Base-by-base conservation (phyloP, 768 basidiomycete genomes). In the Phlegmacium glaucopus region DNA sequence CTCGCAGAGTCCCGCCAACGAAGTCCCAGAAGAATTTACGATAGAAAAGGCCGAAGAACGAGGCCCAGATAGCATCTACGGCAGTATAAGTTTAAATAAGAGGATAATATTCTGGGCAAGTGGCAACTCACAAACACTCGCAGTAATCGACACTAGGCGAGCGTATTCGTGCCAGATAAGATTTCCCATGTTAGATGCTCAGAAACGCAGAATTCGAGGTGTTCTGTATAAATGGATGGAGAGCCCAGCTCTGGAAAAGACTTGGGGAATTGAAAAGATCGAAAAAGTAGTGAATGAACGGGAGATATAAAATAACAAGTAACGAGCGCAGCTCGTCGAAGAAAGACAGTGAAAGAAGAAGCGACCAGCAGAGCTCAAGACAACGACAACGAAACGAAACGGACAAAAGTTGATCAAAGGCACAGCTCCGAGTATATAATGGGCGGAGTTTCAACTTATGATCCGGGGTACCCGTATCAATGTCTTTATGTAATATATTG, bases 11-110 rank as follows among this genome's bases (percentile, higher is more conserved):
- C 39, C 88, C 92, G 49, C 82, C 84, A n/a, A 92, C 70, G 62
- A 95, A 91, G 71, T 95, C 94, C 88, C 90, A 95, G 71, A 95
- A 94, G 79, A 91, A 95, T 71, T 95, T 95, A 67, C 91, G 88
- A 70, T 82, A 93, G 57, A 86, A 71, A 11, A 94, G 64, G 13
- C 83, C 93, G 70, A 80, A 94, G 68, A 88, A 84, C 27, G 79
- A 72, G 11, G 87, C 84, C 90, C 89, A 91, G 9, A 91, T 70
- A 48, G 83, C 79, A 63, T 90, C 90, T 91, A 51, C 22, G 22
- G 29, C 42, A 32, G 30, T 7, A 44, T 44, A 52, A 45, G 58
- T 53, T 50, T 40, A 12, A 9, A 39, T 45, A 6, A n/a, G 34
- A 9, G 18, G 25, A 17, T 37, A 9, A 29, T 26, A 28, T 28